These are phyloP conservation scores for Boletus pseudopeckii DNA, from an alignment of 768 basidiomycete species.

Conservation along the genomic window DNA sequence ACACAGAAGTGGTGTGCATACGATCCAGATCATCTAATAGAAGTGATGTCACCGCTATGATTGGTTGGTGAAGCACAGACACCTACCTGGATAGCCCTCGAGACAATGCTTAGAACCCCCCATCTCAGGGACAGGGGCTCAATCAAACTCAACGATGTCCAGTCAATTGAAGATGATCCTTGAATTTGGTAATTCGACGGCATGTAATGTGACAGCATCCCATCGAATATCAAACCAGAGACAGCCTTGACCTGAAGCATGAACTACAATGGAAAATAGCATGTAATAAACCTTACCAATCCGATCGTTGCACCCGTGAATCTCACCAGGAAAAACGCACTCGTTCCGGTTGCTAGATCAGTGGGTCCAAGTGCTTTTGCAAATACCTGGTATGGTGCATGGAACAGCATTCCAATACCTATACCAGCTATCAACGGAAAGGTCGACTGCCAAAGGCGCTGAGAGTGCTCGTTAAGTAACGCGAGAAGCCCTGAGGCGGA, in stretches of 20 bases:
- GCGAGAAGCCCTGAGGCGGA: slow-evolving; percentile 58
- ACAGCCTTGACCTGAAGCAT: slow-evolving; percentile 50
- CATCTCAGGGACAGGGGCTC: slow-evolving; percentile 43
- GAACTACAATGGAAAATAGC: slow-evolving; percentile 5
- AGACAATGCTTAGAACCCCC: slow-evolving; percentile 50
- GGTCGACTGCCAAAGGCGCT: slow-evolving; percentile 41
- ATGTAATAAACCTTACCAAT: slow-evolving; percentile 47
- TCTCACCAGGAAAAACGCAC: slow-evolving; percentile 83
- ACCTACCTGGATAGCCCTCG: slow-evolving; percentile 61
- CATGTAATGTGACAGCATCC: slow-evolving; percentile 44
- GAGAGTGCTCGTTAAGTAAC: slow-evolving; percentile 53
- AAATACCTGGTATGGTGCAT: slow-evolving; percentile 82
- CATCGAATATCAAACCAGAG: slow-evolving; percentile 72
- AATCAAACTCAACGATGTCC: slow-evolving; percentile 47
- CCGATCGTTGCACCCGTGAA: slow-evolving; percentile 85
- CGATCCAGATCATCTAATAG: slow-evolving; percentile 65
- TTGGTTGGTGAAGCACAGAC: neutral
- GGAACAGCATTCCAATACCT: slow-evolving; percentile 81
- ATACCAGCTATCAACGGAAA: slow-evolving; percentile 72
- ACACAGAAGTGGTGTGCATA: slow-evolving; percentile 67
- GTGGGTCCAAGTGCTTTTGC: slow-evolving; percentile 58
- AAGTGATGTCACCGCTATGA: slow-evolving; percentile 11
- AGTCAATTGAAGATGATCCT: slow-evolving; percentile 47
- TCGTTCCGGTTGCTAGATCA: slow-evolving; percentile 75
- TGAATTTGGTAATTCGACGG: slow-evolving; percentile 45